Evolutionary conservation across 352 stramenopile species (phyloP), one percentile per base, ranked within the genome.

Genomic region (Phytopythium delawarense): DNA sequence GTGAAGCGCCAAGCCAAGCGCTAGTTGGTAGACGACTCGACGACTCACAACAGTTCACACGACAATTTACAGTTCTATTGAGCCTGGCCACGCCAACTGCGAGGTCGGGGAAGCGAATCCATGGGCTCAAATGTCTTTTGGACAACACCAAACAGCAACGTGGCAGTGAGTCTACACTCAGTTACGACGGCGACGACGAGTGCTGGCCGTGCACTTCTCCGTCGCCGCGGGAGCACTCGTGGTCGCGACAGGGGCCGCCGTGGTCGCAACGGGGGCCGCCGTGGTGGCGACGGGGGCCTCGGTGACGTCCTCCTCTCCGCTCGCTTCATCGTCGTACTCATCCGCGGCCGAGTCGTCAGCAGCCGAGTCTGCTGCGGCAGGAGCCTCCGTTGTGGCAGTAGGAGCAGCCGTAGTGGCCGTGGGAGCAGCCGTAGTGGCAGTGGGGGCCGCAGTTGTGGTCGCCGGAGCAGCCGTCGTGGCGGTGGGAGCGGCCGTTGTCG

Each of bases 141-240:
- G 8, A 53, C 25, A 23, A 4, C 28, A 35, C 23, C 23, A 51
- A 30, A 53, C 46, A 52, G n/a, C 42, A 48, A 39, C 11, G 11
- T 13, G n/a, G 25, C 21, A 50, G n/a, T n/a, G 21, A 46, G 28
- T 16, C 1, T 18, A 20, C 34, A 16, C 61, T 32, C 70, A 73
- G 67, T 73, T 63, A 32, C 66, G 66, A 30, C 62, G 62, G 40
- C 58, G 57, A n/a, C 66, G 62, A n/a, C 62, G 62, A 34, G 69
- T 51, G 37, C 51, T 67, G 12, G 52, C 55, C 28, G 40, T 45
- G 64, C 67, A 71, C 51, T 57, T 60, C 23, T 49, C 54, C 37
- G 37, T 55, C 40, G 52, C 12, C 20, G 35, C 30, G 1, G 60
- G 64, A 18, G 59, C 32, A 2, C 57, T 48, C 8, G 64, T 64